phyloP scores from a whole-genome alignment of 2,329 filamentous ascomycete species.

The Stachybotrys chartarum region DNA sequence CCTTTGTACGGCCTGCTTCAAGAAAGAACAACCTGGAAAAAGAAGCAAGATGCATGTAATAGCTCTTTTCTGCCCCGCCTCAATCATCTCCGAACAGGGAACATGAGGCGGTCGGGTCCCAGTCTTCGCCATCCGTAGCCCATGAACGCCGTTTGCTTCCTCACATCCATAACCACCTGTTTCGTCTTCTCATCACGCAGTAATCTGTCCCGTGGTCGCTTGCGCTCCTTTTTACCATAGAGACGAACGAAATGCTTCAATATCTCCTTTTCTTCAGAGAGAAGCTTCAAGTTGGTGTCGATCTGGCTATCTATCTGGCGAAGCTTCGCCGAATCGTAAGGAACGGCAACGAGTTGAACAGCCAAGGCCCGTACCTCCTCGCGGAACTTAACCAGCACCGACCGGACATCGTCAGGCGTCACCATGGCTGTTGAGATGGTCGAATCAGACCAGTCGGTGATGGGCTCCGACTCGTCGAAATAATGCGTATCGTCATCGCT shows the following conservation, averaged over 20 bases:
- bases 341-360: constrained; percentile 35
- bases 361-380: constrained; percentile 34
- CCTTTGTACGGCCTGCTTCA: no score
- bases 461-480: constrained; percentile 75
- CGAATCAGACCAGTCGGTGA: constrained; percentile 55
- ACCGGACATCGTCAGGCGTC: constrained; percentile 21
- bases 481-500: constrained; percentile 73
- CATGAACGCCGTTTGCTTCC: constrained; percentile 77
- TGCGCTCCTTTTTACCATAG: constrained; percentile 60
- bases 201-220: constrained; percentile 76
- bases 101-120: constrained; percentile 23
- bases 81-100: constrained; percentile 1
- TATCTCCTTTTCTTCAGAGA: constrained; percentile 28
- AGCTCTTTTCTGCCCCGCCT: no score
- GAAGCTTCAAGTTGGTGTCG: constrained; percentile 27
- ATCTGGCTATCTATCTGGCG: constrained; percentile 43
- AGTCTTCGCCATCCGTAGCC: constrained; percentile 77
- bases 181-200: constrained; percentile 65
- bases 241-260: constrained; percentile 44
- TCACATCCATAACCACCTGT: constrained; percentile 64
- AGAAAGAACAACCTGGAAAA: no score
- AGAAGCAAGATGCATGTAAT: no score
- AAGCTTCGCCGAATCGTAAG: constrained; percentile 41
- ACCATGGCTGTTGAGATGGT: constrained; percentile 24
- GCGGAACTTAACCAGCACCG: constrained; percentile 29